Base-by-base conservation (phyloP, 2,329 filamentous ascomycete genomes). In the Niveomyces coronatus region DNA sequence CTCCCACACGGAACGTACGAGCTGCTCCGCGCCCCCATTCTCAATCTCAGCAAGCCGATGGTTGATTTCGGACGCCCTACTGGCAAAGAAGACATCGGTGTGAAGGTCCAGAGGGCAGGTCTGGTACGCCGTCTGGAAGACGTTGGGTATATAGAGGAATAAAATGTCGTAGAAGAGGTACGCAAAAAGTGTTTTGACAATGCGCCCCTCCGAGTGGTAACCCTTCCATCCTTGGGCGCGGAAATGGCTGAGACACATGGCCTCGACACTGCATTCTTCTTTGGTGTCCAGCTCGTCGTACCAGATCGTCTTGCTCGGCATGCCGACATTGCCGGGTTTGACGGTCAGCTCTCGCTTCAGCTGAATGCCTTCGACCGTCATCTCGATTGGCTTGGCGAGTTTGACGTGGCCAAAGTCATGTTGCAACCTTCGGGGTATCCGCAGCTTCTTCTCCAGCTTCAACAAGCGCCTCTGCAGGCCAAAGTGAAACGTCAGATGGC, bases 111-210 rank as follows among this genome's bases (percentile, higher is more conserved):
- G 65, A 1, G 91, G 91, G 52, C 86, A 94, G 0, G 86, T 94
- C 60, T 98, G 91, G 55, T 85, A 98, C 1, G 82, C 76, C 5
- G 91, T 98, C 56, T 96, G 89, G 58, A 98, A 98, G 39, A 98
- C 89, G 50, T 96, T 94, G 18, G 91, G 89, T 5, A 96, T 75
- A 58, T 94, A 94, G 18, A 86, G 69, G 61, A 96, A 96, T 6
- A 98, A 66, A 17, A 96, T 75, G 58, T 98, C 89, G 64, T 81
- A 91, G 65, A 96, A 94, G 14, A 98, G 74, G 53, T 91, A 89
- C 11, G 79, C 82, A 58, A 88, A 88, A 18, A 98, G 67, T 0
- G 91, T 98, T n/a, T 87, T 79, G 6, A 96, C 65, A 49, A 96
- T 88, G 3, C 88, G 85, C 23, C 87, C 86, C 65, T 98, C 91